Evolutionary conservation across 2,329 filamentous ascomycete genomes (phyloP).

Genomic region (Hymenoscyphus linearis): DNA sequence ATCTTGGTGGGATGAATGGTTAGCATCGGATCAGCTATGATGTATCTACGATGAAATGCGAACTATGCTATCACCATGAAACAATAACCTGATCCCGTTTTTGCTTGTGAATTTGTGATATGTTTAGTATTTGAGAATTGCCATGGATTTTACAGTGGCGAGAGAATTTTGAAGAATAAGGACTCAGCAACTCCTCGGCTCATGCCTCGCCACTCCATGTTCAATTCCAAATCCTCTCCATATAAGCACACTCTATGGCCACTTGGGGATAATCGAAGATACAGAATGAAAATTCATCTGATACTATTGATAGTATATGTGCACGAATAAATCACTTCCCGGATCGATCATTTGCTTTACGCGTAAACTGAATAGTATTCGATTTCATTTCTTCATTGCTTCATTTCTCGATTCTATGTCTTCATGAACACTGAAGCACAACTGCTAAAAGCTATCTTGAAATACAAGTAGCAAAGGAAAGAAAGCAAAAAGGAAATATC

Average conservation of each 20-base stretch:
- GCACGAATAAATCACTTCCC: too few relatives aligned
- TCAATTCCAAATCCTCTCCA: background rate
- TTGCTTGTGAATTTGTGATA: background rate
- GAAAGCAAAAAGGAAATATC: background rate
- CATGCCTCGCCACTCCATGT: background rate
- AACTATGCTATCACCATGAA: background rate
- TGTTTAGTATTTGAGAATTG: background rate
- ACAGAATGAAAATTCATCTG: too few relatives aligned
- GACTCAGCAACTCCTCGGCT: background rate
- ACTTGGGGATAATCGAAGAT: too few relatives aligned
- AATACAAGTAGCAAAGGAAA: too few relatives aligned
- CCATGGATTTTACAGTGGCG: background rate
- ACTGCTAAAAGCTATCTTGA: too few relatives aligned
- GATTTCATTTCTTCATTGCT: too few relatives aligned
- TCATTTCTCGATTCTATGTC: too few relatives aligned
- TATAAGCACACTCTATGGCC: too few relatives aligned
- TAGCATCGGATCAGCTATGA: constrained; percentile 15
- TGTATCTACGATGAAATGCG: constrained; percentile 14
- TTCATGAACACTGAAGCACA: too few relatives aligned
- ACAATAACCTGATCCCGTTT: background rate
- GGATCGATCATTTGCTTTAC: too few relatives aligned
- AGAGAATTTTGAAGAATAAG: background rate
- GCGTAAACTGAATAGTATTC: too few relatives aligned
- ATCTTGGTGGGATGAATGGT: constrained; percentile 6
- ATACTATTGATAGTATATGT: too few relatives aligned